Base-by-base conservation (phyloP, 139 green algal genomes). In the Chlamydomonas applanata region DNA sequence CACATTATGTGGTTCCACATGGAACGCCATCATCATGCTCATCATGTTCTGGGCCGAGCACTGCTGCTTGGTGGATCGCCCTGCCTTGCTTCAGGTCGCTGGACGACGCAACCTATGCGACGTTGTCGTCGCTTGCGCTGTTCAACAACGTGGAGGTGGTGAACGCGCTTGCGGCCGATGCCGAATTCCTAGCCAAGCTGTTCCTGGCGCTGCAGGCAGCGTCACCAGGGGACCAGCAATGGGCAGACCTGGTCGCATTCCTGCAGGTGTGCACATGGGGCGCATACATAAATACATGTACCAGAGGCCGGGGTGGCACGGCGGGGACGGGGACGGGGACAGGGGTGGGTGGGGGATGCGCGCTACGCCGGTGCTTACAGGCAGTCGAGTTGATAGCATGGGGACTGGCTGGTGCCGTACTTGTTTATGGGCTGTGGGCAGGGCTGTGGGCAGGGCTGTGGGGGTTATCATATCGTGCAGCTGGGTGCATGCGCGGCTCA, bases 91-190 rank as follows among this genome's bases (percentile, higher is more conserved):
- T 13, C 77, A 78, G 72, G 49, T 85, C 90, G 35, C 82, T 99
- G 76, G 96, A 99, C 69, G 96, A 99, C 79, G 87, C 86, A 13
- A 96, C 93, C 25, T 98, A 97, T 75, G 86, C 90, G 30, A 97
- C 91, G 30, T 83, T 99, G 32, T 91, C 89, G 57, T 91, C 87
- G 4, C 71, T 90, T 46, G 75, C 79, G 25, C 76, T 97, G 36
- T 97, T 98, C 84, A 98, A 98, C 87, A 97, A 97, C 73, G 90
- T 98, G 19, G 96, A 99, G 75, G 91, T 98, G 63, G 72, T 93
- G 49, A 65, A 56, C 19, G 76, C 79, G 20, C 78, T 94, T 44
- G 32, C 69, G 9, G 4, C 7, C 1, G 93, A 98, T 76, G 14
- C 75, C 0, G 34, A 57, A 22, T 99, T 98, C 80, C 82, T 98